These are phyloP conservation scores for Xanthoconium purpureum DNA, from an alignment of 768 basidiomycete genomes.

Conservation along the genomic window DNA sequence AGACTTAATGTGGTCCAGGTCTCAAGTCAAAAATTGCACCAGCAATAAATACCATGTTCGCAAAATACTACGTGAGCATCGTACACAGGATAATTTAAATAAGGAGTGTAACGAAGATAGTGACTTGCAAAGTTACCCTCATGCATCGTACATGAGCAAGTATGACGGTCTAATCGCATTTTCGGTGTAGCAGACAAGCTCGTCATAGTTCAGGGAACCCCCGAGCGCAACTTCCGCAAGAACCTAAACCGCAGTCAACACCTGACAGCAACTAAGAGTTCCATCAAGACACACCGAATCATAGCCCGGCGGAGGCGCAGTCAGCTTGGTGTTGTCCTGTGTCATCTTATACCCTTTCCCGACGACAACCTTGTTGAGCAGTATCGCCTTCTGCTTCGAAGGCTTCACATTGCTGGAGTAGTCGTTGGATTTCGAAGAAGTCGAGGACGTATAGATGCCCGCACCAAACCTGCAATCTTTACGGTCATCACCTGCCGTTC, in stretches of 20 bases:
- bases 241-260: slow-evolving; percentile 40
- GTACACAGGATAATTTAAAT: slow-evolving; percentile 7
- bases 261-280: not conserved
- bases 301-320: slow-evolving; percentile 57
- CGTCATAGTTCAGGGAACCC: slow-evolving; percentile 66
- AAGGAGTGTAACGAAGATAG: not conserved
- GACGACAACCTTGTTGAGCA: slow-evolving; percentile 73
- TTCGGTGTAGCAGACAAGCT: slow-evolving; percentile 66
- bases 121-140: not conserved
- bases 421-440: slow-evolving; percentile 78
- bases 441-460: slow-evolving; percentile 73
- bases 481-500: slow-evolving; percentile 2
- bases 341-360: slow-evolving; percentile 67
- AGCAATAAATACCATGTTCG: slow-evolving; percentile 9
- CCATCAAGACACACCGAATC: slow-evolving; percentile 52
- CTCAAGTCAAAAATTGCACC: not conserved
- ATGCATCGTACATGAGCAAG: slow-evolving; percentile 63
- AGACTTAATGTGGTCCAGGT: not conserved
- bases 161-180: slow-evolving; percentile 72
- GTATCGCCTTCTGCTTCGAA: slow-evolving; percentile 57
- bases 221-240: slow-evolving; percentile 57
- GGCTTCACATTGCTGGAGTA: slow-evolving; percentile 59
- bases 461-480: slow-evolving; percentile 52
- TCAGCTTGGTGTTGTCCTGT: slow-evolving; percentile 53
- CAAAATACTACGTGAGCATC: not conserved